Evolutionary conservation across 2,329 filamentous ascomycete genomes (phyloP).

Genomic region (Neofusicoccum umdonicola): DNA sequence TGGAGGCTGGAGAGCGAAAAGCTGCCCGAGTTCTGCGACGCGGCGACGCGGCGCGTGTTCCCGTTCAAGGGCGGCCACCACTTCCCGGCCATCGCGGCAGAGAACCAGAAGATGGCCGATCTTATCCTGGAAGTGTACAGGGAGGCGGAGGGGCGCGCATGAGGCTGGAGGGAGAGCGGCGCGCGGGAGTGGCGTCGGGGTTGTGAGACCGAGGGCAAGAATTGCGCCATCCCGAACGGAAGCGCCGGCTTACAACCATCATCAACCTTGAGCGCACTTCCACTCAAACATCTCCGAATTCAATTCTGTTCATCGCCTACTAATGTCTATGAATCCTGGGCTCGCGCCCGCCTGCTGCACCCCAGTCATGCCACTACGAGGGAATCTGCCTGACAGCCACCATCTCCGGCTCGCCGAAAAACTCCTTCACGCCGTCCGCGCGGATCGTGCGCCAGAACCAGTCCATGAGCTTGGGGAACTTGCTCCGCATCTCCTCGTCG

Average conservation of each 20-base stretch:
- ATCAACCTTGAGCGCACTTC: not conserved
- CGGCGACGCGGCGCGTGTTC: conserved; percentile 26
- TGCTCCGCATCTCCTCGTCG: conserved; percentile 21
- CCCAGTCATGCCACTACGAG: not conserved
- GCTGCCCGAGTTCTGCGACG: conserved; percentile 26
- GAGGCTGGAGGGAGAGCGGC: not conserved
- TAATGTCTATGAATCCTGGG: not conserved
- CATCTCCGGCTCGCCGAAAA: conserved; percentile 18
- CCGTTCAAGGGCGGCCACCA: conserved; percentile 36
- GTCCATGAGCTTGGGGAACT: conserved; percentile 21
- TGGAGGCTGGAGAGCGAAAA: conserved; percentile 33
- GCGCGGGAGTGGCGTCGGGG: not conserved
- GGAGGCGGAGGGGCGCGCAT: not conserved
- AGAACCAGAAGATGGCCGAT: conserved; percentile 29
- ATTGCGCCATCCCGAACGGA: conserved; percentile 1
- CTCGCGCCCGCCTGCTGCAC: not conserved
- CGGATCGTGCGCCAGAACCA: conserved; percentile 25
- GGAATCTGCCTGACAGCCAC: not conserved
- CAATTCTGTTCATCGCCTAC: not conserved
- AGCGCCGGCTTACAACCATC: not conserved
- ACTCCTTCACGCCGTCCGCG: conserved; percentile 21
- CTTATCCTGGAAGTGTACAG: conserved; percentile 25
- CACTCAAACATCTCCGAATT: not conserved
- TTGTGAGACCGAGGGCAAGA: not conserved
- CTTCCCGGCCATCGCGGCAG: conserved; percentile 32